Evolutionary conservation across 352 stramenopile genomes (phyloP).

Genomic region (Phytopythium delawarense): DNA sequence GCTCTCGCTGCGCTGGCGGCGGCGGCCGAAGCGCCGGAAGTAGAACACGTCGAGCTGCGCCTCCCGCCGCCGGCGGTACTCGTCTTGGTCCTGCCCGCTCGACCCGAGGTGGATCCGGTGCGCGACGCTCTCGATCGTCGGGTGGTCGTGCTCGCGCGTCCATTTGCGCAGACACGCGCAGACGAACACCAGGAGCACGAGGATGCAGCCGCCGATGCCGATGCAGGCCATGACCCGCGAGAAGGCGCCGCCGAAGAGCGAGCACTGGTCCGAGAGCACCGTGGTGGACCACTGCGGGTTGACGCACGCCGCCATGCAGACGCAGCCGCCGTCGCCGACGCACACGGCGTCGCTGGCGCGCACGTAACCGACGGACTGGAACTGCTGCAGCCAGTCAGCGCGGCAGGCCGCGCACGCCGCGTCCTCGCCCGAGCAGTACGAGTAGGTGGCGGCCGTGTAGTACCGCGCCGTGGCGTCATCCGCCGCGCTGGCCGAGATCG

Average conservation of each 20-base stretch:
- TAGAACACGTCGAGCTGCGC: background rate
- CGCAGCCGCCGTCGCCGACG: conserved; percentile 11
- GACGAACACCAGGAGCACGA: conserved; percentile 3
- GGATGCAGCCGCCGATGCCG: background rate
- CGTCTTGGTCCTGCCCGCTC: background rate
- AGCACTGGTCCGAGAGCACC: conserved; percentile 6
- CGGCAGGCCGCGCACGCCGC: conserved; percentile 13
- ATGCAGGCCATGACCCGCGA: conserved; percentile 1
- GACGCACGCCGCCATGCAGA: conserved; percentile 7
- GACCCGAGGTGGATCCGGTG: background rate
- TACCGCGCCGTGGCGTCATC: background rate
- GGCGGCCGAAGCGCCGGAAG: background rate
- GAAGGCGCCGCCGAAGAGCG: background rate
- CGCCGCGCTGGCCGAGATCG: background rate
- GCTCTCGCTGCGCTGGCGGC: background rate
- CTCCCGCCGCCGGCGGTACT: background rate
- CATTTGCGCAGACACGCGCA: background rate
- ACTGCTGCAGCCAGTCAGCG: conserved; percentile 10
- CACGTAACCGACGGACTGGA: conserved; percentile 8
- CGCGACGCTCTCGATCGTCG: background rate
- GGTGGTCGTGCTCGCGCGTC: background rate
- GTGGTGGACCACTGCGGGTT: conserved; percentile 3
- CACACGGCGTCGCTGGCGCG: conserved; percentile 4
- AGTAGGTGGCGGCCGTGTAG: conserved; percentile 9
- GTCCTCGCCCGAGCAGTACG: conserved; percentile 16